These are phyloP conservation scores for Fusarium pseudonygamai DNA, from an alignment of 2,329 filamentous ascomycete species.

Conservation along the genomic window DNA sequence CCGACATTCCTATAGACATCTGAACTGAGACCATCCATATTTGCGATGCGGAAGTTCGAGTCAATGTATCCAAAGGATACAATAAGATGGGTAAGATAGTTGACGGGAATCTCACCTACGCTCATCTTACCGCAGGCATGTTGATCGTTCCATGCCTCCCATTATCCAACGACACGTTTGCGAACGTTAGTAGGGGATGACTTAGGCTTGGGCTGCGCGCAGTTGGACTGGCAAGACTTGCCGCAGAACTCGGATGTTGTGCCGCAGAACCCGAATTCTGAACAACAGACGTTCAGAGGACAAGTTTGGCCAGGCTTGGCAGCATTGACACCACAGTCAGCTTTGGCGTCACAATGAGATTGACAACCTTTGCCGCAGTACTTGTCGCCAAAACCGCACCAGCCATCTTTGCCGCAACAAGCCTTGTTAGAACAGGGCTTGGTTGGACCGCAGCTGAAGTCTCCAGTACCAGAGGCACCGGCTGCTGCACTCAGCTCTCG, in stretches of 20 bases:
- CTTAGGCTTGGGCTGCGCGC: background rate
- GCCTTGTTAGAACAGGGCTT: background rate
- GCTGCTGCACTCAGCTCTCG: background rate
- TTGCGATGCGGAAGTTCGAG: background rate
- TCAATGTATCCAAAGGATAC: background rate
- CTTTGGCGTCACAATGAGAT: background rate
- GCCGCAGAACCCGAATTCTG: background rate
- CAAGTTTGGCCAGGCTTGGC: background rate
- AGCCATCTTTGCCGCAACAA: background rate
- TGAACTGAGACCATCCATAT: background rate
- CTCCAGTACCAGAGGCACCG: background rate
- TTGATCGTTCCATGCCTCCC: background rate
- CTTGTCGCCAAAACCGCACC: background rate
- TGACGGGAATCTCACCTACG: background rate
- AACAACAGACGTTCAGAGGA: background rate
- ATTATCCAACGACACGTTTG: background rate
- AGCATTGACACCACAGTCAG: background rate
- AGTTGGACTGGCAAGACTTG: background rate
- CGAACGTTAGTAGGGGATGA: background rate
- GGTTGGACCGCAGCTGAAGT: background rate
- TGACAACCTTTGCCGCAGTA: background rate
- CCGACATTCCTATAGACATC: slow-evolving; percentile 41
- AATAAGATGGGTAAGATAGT: background rate
- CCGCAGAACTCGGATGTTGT: background rate
- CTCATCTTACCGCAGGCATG: background rate